Percentiles rank a stretch among this genome's conserved stretches.
Evolutionary conservation across 331 rosid genomes (phyloP).

Genomic region (Dryas integrifolia): DNA sequence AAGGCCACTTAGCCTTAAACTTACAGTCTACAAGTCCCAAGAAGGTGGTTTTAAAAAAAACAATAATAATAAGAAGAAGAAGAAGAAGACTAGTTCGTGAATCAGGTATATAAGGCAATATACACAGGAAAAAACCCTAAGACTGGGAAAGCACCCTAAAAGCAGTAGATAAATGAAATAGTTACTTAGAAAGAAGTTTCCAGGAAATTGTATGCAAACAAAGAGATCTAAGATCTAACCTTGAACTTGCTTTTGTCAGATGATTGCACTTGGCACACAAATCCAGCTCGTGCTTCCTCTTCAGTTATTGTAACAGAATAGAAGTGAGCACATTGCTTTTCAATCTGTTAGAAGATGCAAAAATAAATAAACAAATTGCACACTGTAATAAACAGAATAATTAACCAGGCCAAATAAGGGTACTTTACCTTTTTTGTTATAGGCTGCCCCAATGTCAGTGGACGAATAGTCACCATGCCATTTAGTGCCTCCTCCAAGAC

Average conservation of each 20-base stretch:
- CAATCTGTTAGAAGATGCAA: conserved; percentile 60
- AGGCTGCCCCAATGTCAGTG: conserved; percentile 66
- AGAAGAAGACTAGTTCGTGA: not conserved
- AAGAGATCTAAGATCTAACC: conserved; percentile 47
- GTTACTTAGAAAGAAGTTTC: conserved; percentile 11
- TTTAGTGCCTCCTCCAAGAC: conserved; percentile 95
- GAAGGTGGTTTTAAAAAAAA: not conserved
- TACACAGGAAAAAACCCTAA: not conserved
- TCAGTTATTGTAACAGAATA: conserved; percentile 76
- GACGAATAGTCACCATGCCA: conserved; percentile 60
- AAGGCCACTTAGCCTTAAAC: not conserved
- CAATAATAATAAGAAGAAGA: not conserved
- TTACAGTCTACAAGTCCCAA: not conserved
- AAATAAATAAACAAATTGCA: conserved; percentile 16
- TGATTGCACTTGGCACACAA: conserved; percentile 92
- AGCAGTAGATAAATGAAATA: not conserved
- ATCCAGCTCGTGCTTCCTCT: conserved; percentile 79
- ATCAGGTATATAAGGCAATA: not conserved
- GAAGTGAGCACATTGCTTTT: conserved; percentile 97
- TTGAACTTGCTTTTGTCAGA: conserved; percentile 96
- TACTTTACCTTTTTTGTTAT: conserved; percentile 62
- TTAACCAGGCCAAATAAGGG: not conserved
- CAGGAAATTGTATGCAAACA: conserved; percentile 2
- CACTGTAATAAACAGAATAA: conserved; percentile 2
- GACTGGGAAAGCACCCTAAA: too few species aligned